Base-by-base conservation (phyloP, 2,329 filamentous ascomycete genomes). In the Sarocladium kiliense region DNA sequence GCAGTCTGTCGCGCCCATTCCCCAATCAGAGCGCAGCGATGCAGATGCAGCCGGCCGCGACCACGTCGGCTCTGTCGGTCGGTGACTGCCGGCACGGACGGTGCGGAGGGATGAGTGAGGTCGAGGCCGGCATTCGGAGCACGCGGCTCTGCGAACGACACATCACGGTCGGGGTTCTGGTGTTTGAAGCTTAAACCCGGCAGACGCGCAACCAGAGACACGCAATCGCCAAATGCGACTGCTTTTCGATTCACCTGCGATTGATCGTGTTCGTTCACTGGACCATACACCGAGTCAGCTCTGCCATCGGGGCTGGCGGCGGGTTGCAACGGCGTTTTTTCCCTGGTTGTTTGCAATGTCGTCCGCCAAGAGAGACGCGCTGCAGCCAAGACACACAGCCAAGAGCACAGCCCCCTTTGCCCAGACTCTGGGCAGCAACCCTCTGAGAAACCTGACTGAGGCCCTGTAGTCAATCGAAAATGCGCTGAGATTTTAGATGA, bases 341-440 rank as follows among this genome's bases (percentile, higher is more conserved):
- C 12, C 21, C 19, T 23, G 14, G 12, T 18, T 18, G 21, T 21
- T 11, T 18, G 21, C 18, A 26, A 30, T 47, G 44, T 47, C 25
- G 25, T 30, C 44, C 44, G 44, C 44, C 44, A 47, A 47, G 44
- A 47, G 16, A n/a, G 14, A 12, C 19, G 11, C 25, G 26, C 9
- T 36, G 47, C 27, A 51, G 47, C 47, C 47, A 51, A 51, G 47
- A 36, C 27, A 36, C 30, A 23, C n/a, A 36, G 47, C 47, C 47
- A 51, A 51, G 47, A 51, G 47, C 47, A 51, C 47, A 51, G 47
- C 47, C 47, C 47, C 47, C 47, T 36, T 51, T 51, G 47, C 27
- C 47, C 47, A 51, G 47, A 36, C 47, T 51, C 47, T 51, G 16
- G 47, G 47, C 47, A 21, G 44, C 12, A 32, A 23, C 23, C 10